These are phyloP conservation scores for Boletus insuetus DNA, from an alignment of 768 basidiomycete genomes.

Conservation along the genomic window DNA sequence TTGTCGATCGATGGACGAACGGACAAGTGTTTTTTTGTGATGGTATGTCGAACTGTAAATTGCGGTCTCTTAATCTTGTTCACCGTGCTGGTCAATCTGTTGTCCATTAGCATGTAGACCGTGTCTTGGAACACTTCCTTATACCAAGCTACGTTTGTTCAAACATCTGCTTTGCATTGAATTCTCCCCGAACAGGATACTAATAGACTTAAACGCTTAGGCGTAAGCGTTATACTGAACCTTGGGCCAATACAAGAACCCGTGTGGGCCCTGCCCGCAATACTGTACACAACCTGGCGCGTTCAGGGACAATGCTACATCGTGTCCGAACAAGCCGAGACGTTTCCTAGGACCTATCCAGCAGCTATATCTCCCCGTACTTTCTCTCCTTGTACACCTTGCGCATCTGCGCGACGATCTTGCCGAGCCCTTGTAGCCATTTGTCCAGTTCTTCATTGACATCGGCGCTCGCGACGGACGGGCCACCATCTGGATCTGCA, in stretches of 20 bases:
- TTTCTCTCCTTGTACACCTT: conserved; percentile 54
- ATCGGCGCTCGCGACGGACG: conserved; percentile 40
- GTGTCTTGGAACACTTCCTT: too few relatives aligned
- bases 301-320: background rate
- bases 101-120: too few relatives aligned
- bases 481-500: conserved; percentile 56
- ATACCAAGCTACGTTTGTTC: too few relatives aligned
- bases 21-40: background rate
- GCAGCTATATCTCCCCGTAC: conserved; percentile 40
- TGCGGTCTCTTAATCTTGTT: too few relatives aligned
- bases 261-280: background rate
- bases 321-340: background rate
- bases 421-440: conserved; percentile 62
- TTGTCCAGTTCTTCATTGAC: conserved; percentile 51
- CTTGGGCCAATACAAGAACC: too few relatives aligned
- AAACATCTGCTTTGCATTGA: too few relatives aligned
- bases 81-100: too few relatives aligned
- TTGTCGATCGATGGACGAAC: background rate
- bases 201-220: too few relatives aligned
- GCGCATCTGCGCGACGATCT: conserved; percentile 48
- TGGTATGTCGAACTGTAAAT: too few relatives aligned
- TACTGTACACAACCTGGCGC: background rate
- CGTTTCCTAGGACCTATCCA: too few relatives aligned
- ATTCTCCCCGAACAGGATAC: too few relatives aligned
- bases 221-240: background rate